These are phyloP conservation scores for Talaromyces islandicus DNA, from an alignment of 2,329 filamentous ascomycete species.

Conservation along the genomic window DNA sequence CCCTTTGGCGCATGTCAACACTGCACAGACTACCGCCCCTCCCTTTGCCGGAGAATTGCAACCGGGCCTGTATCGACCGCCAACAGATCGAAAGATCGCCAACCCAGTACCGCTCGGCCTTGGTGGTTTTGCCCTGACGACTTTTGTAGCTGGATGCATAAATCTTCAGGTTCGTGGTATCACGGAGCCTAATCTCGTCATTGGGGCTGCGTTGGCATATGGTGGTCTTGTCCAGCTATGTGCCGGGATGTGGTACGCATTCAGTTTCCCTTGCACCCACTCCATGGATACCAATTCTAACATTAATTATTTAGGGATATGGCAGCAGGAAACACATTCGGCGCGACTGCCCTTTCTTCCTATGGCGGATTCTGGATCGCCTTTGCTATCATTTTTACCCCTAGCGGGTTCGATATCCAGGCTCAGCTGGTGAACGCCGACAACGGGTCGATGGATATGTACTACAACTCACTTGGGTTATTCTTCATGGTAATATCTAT, in stretches of 20 bases:
- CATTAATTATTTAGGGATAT: constrained; percentile 55
- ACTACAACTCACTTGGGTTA: constrained; percentile 58
- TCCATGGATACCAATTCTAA: background rate
- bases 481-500: constrained; percentile 53
- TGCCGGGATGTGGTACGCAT: constrained; percentile 69
- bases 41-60: constrained; percentile 65
- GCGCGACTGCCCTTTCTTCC: constrained; percentile 68
- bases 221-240: constrained; percentile 68
- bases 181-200: constrained; percentile 54
- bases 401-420: constrained; percentile 54
- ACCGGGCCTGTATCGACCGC: constrained; percentile 56
- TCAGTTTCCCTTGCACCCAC: background rate
- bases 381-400: constrained; percentile 64
- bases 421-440: constrained; percentile 36
- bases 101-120: constrained; percentile 71
- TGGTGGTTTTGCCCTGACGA: constrained; percentile 68
- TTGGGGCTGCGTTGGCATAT: constrained; percentile 64
- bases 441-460: constrained; percentile 30
- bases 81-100: constrained; percentile 59
- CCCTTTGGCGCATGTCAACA: constrained; percentile 40
- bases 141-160: constrained; percentile 67
- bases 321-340: constrained; percentile 72
- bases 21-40: constrained; percentile 35
- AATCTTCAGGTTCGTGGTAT: constrained; percentile 60
- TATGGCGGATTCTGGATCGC: constrained; percentile 76